Conservation (phyloP, 768 basidiomycete species). For the Tricholoma hemisulphureum region DNA sequence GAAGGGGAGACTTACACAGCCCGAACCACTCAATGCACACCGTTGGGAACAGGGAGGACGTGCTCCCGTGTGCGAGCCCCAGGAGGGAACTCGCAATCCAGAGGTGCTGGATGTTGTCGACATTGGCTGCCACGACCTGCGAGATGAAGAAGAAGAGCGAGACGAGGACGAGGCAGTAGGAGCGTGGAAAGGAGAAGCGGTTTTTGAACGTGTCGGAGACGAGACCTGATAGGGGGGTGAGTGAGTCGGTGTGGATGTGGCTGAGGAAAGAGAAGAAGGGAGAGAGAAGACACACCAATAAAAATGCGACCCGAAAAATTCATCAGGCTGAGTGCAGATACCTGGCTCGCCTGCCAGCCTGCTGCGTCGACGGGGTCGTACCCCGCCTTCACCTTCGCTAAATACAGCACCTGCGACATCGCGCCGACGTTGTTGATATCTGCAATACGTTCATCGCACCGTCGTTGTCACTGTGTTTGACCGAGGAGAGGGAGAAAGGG, state of each 20-base stretch:
- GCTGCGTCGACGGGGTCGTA: slow-evolving; percentile 71
- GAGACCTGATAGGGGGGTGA: slow-evolving; percentile 40
- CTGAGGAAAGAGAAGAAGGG: background rate
- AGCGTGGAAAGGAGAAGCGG: slow-evolving; percentile 58
- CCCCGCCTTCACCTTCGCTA: slow-evolving; percentile 48
- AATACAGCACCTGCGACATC: slow-evolving; percentile 62
- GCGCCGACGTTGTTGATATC: slow-evolving; percentile 82
- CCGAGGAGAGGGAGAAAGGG: background rate
- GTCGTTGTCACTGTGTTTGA: too few relatives aligned
- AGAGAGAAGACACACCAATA: slow-evolving; percentile 49
- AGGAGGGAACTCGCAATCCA: slow-evolving; percentile 59
- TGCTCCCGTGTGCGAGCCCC: slow-evolving; percentile 69
- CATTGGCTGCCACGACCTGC: slow-evolving; percentile 56
- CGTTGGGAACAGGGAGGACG: slow-evolving; percentile 70
- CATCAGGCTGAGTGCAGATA: slow-evolving; percentile 76
- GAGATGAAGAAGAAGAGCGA: slow-evolving; percentile 68
- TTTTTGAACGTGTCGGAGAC: slow-evolving; percentile 64
- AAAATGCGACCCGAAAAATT: slow-evolving; percentile 78
- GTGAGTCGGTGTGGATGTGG: background rate
- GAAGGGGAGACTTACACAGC: slow-evolving; percentile 54
- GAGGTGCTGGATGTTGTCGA: slow-evolving; percentile 57
- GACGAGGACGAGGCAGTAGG: slow-evolving; percentile 68
- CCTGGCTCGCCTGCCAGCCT: slow-evolving; percentile 80
- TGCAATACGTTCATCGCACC: too few relatives aligned
- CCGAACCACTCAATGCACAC: slow-evolving; percentile 89